Conservation (phyloP, 2,329 filamentous ascomycete species). For the Pseudogymnoascus sp. region DNA sequence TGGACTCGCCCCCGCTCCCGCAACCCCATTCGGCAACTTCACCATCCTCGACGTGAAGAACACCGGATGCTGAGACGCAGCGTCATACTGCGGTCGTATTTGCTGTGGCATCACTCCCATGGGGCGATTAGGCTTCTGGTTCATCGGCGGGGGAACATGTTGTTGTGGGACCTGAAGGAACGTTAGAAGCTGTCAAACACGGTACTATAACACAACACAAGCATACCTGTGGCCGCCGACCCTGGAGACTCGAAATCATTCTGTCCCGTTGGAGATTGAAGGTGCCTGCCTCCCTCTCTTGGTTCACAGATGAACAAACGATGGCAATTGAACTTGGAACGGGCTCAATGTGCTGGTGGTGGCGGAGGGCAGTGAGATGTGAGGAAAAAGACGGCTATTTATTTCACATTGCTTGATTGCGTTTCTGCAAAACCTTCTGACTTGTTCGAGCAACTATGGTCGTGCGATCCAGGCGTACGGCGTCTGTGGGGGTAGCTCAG, state of each 20-base stretch:
- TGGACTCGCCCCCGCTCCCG: not conserved
- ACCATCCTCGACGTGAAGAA: not conserved
- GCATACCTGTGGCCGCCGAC: not conserved
- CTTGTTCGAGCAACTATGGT: not conserved
- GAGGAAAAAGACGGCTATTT: not conserved
- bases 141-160: not conserved
- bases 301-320: not conserved
- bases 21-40: constrained; percentile 1
- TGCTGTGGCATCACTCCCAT: not conserved
- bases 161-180: not conserved
- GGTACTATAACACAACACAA: too few relatives aligned
- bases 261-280: not conserved
- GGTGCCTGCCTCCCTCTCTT: not conserved
- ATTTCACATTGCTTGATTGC: constrained; percentile 2
- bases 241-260: not conserved
- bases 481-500: not conserved
- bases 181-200: not conserved
- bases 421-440: not conserved
- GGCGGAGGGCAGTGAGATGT: not conserved
- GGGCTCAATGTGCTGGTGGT: not conserved
- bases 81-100: constrained; percentile 1
- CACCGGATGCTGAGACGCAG: not conserved
- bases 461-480: not conserved
- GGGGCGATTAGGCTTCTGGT: not conserved
- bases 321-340: not conserved